phyloP scores from a whole-genome alignment of 176 grass and related monocot species.

The Elymus sibiricus region DNA sequence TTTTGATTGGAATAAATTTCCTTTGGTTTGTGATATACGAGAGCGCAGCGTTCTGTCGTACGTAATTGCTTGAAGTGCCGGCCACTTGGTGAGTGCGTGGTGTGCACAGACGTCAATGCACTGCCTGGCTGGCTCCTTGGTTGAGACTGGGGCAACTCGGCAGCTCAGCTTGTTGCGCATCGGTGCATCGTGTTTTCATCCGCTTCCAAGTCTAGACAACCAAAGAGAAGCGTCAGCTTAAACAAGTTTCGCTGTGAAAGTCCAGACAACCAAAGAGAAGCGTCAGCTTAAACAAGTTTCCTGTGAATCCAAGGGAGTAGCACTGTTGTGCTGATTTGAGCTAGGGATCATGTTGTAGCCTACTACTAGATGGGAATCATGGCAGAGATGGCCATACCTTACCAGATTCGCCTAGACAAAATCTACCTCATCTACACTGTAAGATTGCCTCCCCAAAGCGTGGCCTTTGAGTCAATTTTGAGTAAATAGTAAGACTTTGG shows the following conservation, averaged over 20 bases:
- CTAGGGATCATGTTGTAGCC: neutral
- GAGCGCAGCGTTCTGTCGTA: neutral
- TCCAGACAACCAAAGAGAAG: no score
- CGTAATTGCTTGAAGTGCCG: neutral
- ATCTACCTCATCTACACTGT: neutral
- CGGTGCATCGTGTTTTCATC: neutral
- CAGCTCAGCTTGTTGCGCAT: neutral
- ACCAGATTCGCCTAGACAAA: neutral
- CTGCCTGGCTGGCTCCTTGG: slow-evolving; percentile 1
- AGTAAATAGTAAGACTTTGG: no score
- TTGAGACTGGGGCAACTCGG: neutral
- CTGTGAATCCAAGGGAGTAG: neutral
- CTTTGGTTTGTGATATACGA: neutral
- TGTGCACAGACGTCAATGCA: slow-evolving; percentile 39
- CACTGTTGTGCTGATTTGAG: neutral
- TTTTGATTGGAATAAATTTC: neutral
- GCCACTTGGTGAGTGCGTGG: slow-evolving; percentile 24
- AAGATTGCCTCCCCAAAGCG: slow-evolving; percentile 4
- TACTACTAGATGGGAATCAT: neutral
- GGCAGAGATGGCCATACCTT: neutral
- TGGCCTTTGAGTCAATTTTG: neutral
- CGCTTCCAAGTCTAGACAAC: no score
- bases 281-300: no score
- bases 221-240: no score
- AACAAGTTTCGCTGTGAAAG: no score